phyloP scores from a whole-genome alignment of 305 asterid genomes.

The Nicotiana rustica region DNA sequence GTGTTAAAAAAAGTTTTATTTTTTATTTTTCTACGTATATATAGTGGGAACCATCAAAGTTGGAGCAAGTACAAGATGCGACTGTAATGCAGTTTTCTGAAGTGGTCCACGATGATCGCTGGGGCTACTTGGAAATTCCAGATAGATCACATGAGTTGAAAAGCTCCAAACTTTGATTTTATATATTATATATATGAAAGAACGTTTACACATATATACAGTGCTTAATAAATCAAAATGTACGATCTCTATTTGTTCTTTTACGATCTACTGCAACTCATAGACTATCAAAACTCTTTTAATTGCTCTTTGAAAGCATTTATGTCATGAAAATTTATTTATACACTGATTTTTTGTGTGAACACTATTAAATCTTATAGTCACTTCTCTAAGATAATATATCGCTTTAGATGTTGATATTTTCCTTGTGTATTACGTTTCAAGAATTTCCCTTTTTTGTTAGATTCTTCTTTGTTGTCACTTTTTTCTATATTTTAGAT shows the following conservation, averaged over 20 bases:
- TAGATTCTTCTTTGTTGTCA: not conserved
- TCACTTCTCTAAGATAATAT: not conserved
- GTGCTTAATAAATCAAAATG: not conserved
- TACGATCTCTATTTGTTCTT: not conserved
- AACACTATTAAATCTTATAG: not conserved
- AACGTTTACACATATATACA: not conserved
- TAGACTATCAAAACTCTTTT: not conserved
- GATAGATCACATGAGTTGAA: not conserved
- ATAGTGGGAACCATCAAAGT: conserved; percentile 41
- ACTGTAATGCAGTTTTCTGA: conserved; percentile 27
- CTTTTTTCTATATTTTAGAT: not conserved
- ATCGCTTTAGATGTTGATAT: not conserved
- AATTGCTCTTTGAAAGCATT: not conserved
- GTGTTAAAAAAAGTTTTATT: too few relatives aligned
- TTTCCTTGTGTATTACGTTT: not conserved
- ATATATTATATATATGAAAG: not conserved
- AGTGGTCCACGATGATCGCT: conserved; percentile 29
- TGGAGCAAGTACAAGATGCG: conserved; percentile 33
- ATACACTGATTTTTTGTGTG: not conserved
- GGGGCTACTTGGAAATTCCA: conserved; percentile 30
- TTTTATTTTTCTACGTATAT: too few relatives aligned
- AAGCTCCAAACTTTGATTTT: conserved; percentile 17
- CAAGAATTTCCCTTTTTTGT: not conserved
- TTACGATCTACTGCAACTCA: not conserved
- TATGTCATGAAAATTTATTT: not conserved